phyloP scores from a whole-genome alignment of 2,329 filamentous ascomycete genomes.

The Hypoxylon rubiginosum region DNA sequence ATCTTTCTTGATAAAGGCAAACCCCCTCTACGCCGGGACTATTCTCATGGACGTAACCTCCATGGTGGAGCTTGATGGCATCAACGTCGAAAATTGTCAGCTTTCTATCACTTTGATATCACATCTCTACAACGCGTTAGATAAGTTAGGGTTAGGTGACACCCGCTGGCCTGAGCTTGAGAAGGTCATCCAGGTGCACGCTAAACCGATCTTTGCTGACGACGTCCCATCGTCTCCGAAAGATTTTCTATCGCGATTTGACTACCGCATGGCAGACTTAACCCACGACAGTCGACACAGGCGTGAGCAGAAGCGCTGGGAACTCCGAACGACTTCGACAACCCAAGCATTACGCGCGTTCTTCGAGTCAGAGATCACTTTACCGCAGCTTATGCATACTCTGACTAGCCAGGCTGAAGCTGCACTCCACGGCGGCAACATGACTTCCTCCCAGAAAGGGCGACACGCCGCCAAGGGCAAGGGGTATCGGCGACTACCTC shows the following conservation, averaged over 20 bases:
- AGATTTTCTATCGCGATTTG: neutral
- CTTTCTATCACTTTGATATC: neutral
- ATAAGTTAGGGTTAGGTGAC: neutral
- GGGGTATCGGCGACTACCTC: neutral
- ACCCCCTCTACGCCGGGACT: neutral
- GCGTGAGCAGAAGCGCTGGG: neutral
- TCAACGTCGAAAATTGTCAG: neutral
- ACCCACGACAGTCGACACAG: neutral
- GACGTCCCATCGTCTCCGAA: neutral
- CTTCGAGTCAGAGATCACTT: neutral
- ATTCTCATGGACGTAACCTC: neutral
- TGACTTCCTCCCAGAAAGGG: neutral
- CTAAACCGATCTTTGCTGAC: neutral
- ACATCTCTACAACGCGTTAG: neutral
- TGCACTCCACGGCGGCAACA: neutral
- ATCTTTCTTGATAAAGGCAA: neutral
- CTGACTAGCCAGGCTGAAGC: too few relatives aligned
- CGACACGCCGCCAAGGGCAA: neutral
- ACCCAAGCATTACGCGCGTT: neutral
- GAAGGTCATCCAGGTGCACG: neutral
- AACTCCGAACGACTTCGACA: neutral
- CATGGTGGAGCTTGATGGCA: neutral
- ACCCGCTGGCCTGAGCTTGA: neutral
- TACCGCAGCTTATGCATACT: too few relatives aligned
- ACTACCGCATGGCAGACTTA: neutral